Conservation (phyloP, 1,139 yeast genomes). For the Hansenula anomala region DNA sequence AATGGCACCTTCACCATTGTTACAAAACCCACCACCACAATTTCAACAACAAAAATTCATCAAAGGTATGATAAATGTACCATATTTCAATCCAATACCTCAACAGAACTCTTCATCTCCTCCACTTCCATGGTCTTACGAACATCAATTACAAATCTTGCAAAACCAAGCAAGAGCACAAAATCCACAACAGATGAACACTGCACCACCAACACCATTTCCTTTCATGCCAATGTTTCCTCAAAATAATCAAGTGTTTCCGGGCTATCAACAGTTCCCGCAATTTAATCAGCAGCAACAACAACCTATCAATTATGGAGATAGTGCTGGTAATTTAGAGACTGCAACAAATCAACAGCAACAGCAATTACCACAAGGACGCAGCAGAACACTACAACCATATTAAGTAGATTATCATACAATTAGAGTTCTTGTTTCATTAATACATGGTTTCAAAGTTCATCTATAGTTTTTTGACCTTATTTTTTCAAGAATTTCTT, state of each 20-base stretch:
- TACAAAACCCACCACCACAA: neutral
- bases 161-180: too few relatives aligned
- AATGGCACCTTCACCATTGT: neutral
- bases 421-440: neutral
- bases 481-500: slow-evolving; percentile 15
- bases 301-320: neutral
- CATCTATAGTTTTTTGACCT: neutral
- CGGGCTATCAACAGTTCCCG: neutral
- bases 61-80: too few relatives aligned
- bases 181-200: too few relatives aligned
- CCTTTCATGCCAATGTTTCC: too few relatives aligned
- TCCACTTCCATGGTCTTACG: too few relatives aligned
- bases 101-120: too few relatives aligned
- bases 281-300: slow-evolving; percentile 1
- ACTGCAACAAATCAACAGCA: neutral
- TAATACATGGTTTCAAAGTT: neutral
- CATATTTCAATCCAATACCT: too few relatives aligned
- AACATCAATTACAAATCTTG: too few relatives aligned
- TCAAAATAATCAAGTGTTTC: neutral
- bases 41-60: too few relatives aligned
- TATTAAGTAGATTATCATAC: neutral
- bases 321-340: neutral
- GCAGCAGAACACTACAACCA: neutral
- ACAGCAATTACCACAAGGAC: neutral
- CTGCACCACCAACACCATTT: too few relatives aligned